These are phyloP conservation scores for Lyophyllum atratum DNA, from an alignment of 768 basidiomycete genomes.

Conservation along the genomic window DNA sequence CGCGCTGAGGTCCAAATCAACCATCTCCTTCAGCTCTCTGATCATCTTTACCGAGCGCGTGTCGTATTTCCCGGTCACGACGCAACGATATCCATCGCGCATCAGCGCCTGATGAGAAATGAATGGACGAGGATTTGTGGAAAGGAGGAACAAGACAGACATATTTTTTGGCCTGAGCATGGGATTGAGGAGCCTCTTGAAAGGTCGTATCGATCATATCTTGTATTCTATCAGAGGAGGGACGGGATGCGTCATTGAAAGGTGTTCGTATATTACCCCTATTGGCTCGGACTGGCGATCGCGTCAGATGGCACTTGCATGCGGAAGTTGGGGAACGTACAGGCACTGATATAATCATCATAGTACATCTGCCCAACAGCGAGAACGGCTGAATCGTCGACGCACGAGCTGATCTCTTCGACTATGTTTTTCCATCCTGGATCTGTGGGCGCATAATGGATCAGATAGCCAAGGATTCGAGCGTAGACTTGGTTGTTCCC, in stretches of 20 bases:
- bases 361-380: slow-evolving; percentile 25
- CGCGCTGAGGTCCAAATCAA: neutral
- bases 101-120: slow-evolving; percentile 29
- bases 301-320: slow-evolving; percentile 11
- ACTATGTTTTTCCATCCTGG: neutral
- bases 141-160: neutral
- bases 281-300: slow-evolving; percentile 14
- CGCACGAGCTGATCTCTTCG: slow-evolving; percentile 17
- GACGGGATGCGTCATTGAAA: slow-evolving; percentile 22
- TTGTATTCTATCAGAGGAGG: slow-evolving; percentile 22
- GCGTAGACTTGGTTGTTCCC: neutral
- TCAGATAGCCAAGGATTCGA: slow-evolving; percentile 5
- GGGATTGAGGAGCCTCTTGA: neutral
- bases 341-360: slow-evolving; percentile 27
- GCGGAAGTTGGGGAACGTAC: slow-evolving; percentile 17
- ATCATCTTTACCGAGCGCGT: neutral
- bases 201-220: slow-evolving; percentile 18
- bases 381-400: slow-evolving; percentile 24
- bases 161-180: neutral
- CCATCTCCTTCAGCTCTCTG: slow-evolving; percentile 12
- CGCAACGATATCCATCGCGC: slow-evolving; percentile 36
- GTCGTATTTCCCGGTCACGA: slow-evolving; percentile 30
- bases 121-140: neutral
- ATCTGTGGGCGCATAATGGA: neutral
- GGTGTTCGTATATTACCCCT: slow-evolving; percentile 17